Evolutionary conservation across 2,329 filamentous ascomycete genomes (phyloP), one percentile per base, ranked within the genome.

Genomic region (Cryphonectria japonica): DNA sequence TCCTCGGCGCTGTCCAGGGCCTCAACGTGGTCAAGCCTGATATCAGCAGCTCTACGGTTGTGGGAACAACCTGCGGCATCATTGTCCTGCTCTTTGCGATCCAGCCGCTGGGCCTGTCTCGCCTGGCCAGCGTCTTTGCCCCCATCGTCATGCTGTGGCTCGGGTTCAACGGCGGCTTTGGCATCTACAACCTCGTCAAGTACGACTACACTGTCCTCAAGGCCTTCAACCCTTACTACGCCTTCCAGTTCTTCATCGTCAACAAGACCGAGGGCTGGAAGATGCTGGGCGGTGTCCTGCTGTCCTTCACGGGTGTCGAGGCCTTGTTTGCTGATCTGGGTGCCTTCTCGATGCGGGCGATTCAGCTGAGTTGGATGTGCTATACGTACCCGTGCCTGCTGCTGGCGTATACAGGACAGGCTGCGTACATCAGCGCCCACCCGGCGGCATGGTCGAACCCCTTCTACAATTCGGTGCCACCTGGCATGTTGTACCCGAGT

Each of bases 301-400:
- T 94, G 11, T 86, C 89, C 2, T 94, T 94, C 76, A 94, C 92
- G 6, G 92, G 89, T 19, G 90, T 92, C 26, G 92, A 94, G 78
- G 91, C 91, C 1, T 83, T 94, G 1, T 94, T 93, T 76, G 92
- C 92, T 0, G 92, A 94, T 75, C 83, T 94, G 14, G 92, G 92
- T 46, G 92, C 92, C 26, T 94, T 94, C 78, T 88, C 86, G 76
- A 85, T 87, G 76, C 80, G 85, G 66, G 91, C 92, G 0, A 88
- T 94, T 66, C 91, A 92, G 76, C 83, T 94, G 16, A 91, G 87
- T 64, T 94, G 92, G 92, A 81, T 93, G 3, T 83, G 84, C 66
- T 90, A 88, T 75, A 86, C 87, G 2, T 92, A 89, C 72, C 92
- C 92, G 0, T 92, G 90, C 75, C 83, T 85, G 67, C 77, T 91